Evolutionary conservation across 257 asterid genomes (phyloP), one percentile per base, ranked within the genome.

Genomic region (Nicotiana undulata): DNA sequence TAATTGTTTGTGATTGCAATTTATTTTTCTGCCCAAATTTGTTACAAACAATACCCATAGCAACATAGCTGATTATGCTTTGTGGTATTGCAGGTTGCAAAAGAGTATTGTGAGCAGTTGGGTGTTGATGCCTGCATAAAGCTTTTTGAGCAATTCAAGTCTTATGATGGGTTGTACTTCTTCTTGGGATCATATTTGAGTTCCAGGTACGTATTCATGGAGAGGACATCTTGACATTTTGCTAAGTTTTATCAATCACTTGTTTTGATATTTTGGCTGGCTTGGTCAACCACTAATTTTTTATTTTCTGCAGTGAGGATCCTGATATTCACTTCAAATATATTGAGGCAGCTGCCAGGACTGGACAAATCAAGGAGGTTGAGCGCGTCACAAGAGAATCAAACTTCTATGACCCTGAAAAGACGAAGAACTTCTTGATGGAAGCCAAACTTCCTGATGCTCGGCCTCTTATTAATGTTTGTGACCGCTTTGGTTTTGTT

Each of bases 381-480:
- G 99, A 96, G 90, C 98, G 99, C 17, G 99, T 94, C 49, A 96
- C 99, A 2, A 90, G 99, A 85, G 99, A 96, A 88, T 96, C 99
- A 49, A 92, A 96, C 85, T 96, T 94, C 88, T 96, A 94, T 85
- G 97, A 96, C 83, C 89, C 99, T 53, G 99, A 94, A 79, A 96
- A 94, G 90, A 94, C 99, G 1, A 96, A 94, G 87, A 96, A 93
- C 89, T 96, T 96, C 88, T 85, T 96, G 85, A 96, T 94, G 99
- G 99, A 94, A 86, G 97, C 98, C 74, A 94, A 96, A 83, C 99
- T 96, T 65, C 99, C 99, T 3, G 99, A 96, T 92, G 99, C 98
- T 18, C 89, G 99, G 55, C 99, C 99, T 1, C 89, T 96, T 79
- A 96, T 96, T 79, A 96, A 96, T 80, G 99, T 96, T 72, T 96